phyloP scores from a whole-genome alignment of 768 basidiomycete species.

The Leccinum ochraceum region DNA sequence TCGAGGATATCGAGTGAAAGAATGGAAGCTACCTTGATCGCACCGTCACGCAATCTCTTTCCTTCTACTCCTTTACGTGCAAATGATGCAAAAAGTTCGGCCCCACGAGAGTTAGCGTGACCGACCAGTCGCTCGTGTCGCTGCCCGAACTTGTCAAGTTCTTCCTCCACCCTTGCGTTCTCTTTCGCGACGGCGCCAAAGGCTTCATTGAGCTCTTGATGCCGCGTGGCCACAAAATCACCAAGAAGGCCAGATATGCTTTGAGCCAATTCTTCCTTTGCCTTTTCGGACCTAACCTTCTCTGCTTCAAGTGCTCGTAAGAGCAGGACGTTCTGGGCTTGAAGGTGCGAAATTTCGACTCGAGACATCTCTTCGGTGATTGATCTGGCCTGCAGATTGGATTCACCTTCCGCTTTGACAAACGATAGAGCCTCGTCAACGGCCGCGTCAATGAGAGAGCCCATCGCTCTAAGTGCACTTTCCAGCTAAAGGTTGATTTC shows the following conservation, averaged over 20 bases:
- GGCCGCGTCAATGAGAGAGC: conserved; percentile 59
- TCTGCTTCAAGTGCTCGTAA: conserved; percentile 64
- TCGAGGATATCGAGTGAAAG: neutral
- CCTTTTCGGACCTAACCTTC: conserved; percentile 60
- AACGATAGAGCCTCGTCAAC: conserved; percentile 59
- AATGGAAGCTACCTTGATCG: conserved; percentile 50
- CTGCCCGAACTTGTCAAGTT: conserved; percentile 46
- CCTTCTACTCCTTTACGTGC: conserved; percentile 50
- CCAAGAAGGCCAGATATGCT: conserved; percentile 72
- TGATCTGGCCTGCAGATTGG: conserved; percentile 49
- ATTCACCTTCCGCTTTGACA: conserved; percentile 53
- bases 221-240: conserved; percentile 68
- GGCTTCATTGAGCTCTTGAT: conserved; percentile 61
- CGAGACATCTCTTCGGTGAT: conserved; percentile 48
- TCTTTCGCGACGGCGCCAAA: conserved; percentile 53
- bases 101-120: conserved; percentile 41
- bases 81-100: conserved; percentile 41
- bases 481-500: conserved; percentile 43
- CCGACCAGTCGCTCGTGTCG: conserved; percentile 51
- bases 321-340: conserved; percentile 70
- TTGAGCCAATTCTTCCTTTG: conserved; percentile 73
- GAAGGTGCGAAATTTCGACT: conserved; percentile 60
- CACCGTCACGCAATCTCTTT: conserved; percentile 56
- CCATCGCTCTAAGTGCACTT: conserved; percentile 57
- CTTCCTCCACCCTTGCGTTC: conserved; percentile 56